Percentiles rank a stretch among this genome's conserved stretches.
Conservation (phyloP, 768 basidiomycete genomes). For the Gloeopeniophorella convolvens region DNA sequence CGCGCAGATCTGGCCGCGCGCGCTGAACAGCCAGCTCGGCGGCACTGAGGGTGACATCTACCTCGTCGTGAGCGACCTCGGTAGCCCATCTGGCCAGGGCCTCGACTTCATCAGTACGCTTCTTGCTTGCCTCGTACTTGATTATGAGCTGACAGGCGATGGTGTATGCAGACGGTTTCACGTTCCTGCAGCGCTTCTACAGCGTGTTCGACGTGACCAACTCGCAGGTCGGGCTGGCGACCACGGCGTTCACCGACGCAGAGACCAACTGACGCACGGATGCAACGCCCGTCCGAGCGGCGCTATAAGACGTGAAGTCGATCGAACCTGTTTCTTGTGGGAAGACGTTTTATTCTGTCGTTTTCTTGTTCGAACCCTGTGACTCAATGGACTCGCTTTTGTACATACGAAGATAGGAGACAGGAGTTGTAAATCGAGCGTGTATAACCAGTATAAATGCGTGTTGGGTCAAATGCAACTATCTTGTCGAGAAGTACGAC, state of each 20-base stretch:
- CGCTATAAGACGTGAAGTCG: too few relatives aligned
- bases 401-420: too few relatives aligned
- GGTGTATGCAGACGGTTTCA: background rate
- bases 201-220: conserved; percentile 21
- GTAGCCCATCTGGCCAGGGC: conserved; percentile 22
- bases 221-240: conserved; percentile 22
- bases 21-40: conserved; percentile 50
- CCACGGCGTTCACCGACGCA: conserved; percentile 21
- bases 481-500: too few relatives aligned
- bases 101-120: conserved; percentile 25
- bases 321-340: too few relatives aligned
- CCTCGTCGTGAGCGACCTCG: conserved; percentile 25
- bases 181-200: conserved; percentile 18
- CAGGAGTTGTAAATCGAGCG: too few relatives aligned
- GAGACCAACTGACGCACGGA: conserved; percentile 21
- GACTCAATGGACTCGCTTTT: too few relatives aligned
- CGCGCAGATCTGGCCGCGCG: conserved; percentile 65
- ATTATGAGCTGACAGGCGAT: background rate
- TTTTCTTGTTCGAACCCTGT: too few relatives aligned
- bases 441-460: too few relatives aligned
- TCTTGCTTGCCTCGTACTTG: background rate
- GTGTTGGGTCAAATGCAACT: too few relatives aligned
- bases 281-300: too few relatives aligned
- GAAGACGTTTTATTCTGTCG: too few relatives aligned
- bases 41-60: conserved; percentile 42